Evolutionary conservation across 2,329 filamentous ascomycete genomes (phyloP), one percentile per base, ranked within the genome.

Genomic region (Dactylellina parvicollis): DNA sequence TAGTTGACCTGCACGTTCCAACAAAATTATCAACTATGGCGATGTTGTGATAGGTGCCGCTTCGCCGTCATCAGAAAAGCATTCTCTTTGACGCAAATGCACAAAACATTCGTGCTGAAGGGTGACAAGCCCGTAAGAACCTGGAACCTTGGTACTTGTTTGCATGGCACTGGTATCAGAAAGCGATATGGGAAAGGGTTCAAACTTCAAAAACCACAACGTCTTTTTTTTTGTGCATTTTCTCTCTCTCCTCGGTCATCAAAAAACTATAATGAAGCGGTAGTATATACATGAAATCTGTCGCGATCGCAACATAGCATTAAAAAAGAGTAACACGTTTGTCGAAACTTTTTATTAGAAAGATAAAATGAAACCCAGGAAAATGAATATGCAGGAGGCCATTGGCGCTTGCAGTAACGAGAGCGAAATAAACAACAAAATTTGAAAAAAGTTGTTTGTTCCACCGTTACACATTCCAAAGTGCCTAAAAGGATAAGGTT

Each of bases 401-500:
- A 54, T 42, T 36, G 69, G 69, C 69, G 69, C 69, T 73, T 73
- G 54, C 57, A 56, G 49, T 34, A n/a, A 36, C 14, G 32, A 57
- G 12, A 60, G 60, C 44, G 46, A 73, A 65, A 60, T 69, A 38
- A n/a, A 44, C 16, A 32, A 40, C 42, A 59, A 47, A 32, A 18
- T 60, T n/a, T n/a, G n/a, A n/a, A n/a, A n/a, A n/a, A 36, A 30
- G 28, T 22, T 47, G 60, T 65, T 73, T 66, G 69, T 72, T 65
- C 54, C 60, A 66, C 44, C 38, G 60, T 73, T 73, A 56, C 60
- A 66, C 55, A 52, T 69, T 64, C 44, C 18, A 60, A 60, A 54
- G 60, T 66, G 67, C 67, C 67, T 65, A 42, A 73, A 73, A 65
- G 69, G 60, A 60, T 73, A 73, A 73, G 69, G 69, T 73, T 73